Conservation (phyloP, 2,329 filamentous ascomycete species). For the Clarireedia paspali region DNA sequence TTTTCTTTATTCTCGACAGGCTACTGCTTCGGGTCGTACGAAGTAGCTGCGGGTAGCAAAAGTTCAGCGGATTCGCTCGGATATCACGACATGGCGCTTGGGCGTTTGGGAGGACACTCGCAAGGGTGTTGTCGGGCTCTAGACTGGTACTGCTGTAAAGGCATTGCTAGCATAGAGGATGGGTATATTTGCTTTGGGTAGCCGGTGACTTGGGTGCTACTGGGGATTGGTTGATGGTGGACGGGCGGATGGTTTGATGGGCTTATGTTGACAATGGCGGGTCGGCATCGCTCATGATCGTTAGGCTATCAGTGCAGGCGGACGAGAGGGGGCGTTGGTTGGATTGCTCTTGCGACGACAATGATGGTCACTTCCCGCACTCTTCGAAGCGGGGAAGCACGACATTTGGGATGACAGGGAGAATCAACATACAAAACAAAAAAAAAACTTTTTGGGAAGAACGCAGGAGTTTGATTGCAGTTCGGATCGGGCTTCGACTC, state of each 20-base stretch:
- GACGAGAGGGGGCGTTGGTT: constrained; percentile 15
- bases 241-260: constrained; percentile 1
- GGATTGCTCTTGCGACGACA: constrained; percentile 13
- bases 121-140: constrained; percentile 23
- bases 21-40: constrained; percentile 22
- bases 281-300: not conserved
- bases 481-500: constrained; percentile 21
- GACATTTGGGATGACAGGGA: constrained; percentile 20
- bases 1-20: constrained; percentile 15
- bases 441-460: constrained; percentile 18
- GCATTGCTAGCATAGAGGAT: constrained; percentile 26
- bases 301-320: constrained; percentile 10
- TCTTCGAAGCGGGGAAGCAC: constrained; percentile 19
- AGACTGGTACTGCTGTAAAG: constrained; percentile 22
- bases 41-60: constrained; percentile 26
- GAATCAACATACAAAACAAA: constrained; percentile 14
- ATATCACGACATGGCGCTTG: constrained; percentile 27
- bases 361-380: constrained; percentile 24
- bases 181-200: constrained; percentile 20
- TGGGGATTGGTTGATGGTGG: constrained; percentile 7
- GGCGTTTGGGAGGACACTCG: constrained; percentile 22
- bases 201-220: constrained; percentile 17
- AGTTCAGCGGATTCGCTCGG: constrained; percentile 28
- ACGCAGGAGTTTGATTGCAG: constrained; percentile 14
- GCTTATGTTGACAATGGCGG: constrained; percentile 13